Evolutionary conservation across 495 filamentous ascomycete genomes (phyloP), one percentile per base, ranked within the genome.

Genomic region (Hyaloscypha bicolor): DNA sequence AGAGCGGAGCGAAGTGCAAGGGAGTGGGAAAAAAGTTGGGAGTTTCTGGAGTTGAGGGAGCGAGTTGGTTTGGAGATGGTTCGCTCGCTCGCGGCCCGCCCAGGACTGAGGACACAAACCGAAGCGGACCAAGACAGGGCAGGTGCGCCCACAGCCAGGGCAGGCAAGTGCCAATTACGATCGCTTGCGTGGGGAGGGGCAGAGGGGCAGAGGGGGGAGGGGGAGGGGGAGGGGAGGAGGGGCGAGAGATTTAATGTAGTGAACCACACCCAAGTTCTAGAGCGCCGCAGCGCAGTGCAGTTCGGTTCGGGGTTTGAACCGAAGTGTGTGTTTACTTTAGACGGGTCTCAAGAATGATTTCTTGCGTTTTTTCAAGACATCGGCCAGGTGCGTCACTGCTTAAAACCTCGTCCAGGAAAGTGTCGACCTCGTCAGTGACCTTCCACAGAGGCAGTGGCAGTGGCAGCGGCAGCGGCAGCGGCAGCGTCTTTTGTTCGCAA

Each of bases 111-210:
- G n/a, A 60, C 9, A 56, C 22, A 25, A 31, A 56, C 53, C 53
- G 53, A 56, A 56, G 53, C 22, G 21, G 21, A 19, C 42, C 42
- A 48, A 19, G 62, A 56, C 29, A 57, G 62, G 62, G 62, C 62
- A 57, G 53, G 53, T 25, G 51, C 51, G 51, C 19, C 19, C 51
- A 4, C 16, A 25, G 53, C 21, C 53, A 56, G 29, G 31, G 56
- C n/a, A 37, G 35, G 56, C 31, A 21, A n/a, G 56, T 60, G 30
- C 56, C 29, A 60, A 60, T 33, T 12, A 37, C 14, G 30, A 37
- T 14, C n/a, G 14, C 42, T 19, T 4, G 42, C 16, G 42, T 48
- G 53, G 53, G 29, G 53, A 9, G 11, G 53, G 6, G 21, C 1
- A 25, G 25, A 2, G 25, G 25, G 2, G 25, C n/a, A n/a, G 25